Conservation (phyloP, 73 alveolate genomes). For the Tetrahymena borealis region DNA sequence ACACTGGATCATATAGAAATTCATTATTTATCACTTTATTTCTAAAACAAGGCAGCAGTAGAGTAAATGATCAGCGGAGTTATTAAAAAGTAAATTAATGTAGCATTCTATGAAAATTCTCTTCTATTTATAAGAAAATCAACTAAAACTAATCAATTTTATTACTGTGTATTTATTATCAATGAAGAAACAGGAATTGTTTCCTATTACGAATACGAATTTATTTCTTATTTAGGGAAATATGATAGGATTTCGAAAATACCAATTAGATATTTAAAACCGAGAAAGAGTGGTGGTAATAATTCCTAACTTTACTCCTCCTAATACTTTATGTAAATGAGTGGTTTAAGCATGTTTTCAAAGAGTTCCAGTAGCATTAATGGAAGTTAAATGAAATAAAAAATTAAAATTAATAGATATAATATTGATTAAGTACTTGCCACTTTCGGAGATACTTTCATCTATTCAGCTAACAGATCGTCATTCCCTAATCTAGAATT, state of each 20-base stretch:
- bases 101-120: background rate
- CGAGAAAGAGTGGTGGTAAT: background rate
- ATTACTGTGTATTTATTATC: background rate
- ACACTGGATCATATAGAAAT: background rate
- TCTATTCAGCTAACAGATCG: background rate
- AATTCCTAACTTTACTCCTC: background rate
- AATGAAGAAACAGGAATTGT: background rate
- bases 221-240: background rate
- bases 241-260: background rate
- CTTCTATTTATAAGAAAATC: background rate
- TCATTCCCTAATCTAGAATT: background rate
- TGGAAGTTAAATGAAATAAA: background rate
- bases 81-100: background rate
- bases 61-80: background rate
- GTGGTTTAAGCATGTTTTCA: background rate
- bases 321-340: background rate
- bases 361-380: background rate
- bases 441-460: background rate
- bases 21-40: background rate
- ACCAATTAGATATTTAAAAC: background rate
- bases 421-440: background rate
- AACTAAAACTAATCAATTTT: background rate
- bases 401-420: background rate
- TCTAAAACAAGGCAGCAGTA: background rate
- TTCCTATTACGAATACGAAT: background rate